Evolutionary conservation across 352 stramenopile genomes (phyloP).

Genomic region (Thraustochytrium sp.): DNA sequence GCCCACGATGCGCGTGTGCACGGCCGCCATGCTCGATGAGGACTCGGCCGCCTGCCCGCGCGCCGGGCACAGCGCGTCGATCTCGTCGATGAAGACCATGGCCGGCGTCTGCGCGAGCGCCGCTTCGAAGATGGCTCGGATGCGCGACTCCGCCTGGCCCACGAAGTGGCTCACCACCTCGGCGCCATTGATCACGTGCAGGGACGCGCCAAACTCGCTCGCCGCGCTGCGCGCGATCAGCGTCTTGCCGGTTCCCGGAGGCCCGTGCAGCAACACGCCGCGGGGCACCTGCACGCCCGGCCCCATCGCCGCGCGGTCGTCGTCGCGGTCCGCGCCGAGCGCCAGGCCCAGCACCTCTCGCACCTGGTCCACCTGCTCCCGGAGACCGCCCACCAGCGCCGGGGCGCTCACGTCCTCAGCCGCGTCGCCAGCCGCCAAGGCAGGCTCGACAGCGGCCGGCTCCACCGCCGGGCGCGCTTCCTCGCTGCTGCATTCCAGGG

Average conservation of each 20-base stretch:
- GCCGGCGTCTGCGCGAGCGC: conserved; percentile 56
- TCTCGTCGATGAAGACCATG: conserved; percentile 95
- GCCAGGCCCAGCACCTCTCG: neutral
- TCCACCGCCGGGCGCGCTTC: neutral
- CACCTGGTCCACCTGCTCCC: neutral
- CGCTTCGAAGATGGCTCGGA: conserved; percentile 24
- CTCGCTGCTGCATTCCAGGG: neutral
- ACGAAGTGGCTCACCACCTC: conserved; percentile 90
- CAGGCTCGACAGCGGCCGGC: neutral
- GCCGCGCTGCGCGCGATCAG: conserved; percentile 75
- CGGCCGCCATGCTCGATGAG: conserved; percentile 81
- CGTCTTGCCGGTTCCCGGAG: conserved; percentile 78
- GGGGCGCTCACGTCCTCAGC: no score
- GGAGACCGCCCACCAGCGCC: neutral
- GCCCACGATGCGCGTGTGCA: conserved; percentile 83
- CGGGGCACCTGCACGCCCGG: conserved; percentile 79
- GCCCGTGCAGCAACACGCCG: conserved; percentile 26
- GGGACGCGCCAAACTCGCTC: conserved; percentile 45
- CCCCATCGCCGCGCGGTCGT: conserved; percentile 50
- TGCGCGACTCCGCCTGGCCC: conserved; percentile 64
- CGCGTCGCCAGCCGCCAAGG: neutral
- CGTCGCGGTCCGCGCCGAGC: conserved; percentile 81
- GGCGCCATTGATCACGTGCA: conserved; percentile 81
- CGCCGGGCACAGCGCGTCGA: conserved; percentile 79
- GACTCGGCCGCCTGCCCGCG: conserved; percentile 55